These are phyloP conservation scores for Stephanodiscus minutulus DNA, from an alignment of 108 stramenopile genomes.

Conservation along the genomic window DNA sequence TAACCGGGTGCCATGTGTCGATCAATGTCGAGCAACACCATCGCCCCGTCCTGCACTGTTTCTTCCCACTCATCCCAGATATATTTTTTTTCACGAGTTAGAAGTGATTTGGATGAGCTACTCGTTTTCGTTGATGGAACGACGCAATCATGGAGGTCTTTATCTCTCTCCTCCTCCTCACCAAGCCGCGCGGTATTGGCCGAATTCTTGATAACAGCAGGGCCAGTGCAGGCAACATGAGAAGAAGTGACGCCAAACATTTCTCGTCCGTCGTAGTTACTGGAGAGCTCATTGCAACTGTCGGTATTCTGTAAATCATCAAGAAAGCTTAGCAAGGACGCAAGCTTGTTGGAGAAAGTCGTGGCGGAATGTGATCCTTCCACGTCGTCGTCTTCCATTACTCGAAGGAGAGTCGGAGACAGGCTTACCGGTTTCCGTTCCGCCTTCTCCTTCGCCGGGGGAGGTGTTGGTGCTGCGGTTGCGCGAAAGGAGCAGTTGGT, in stretches of 20 bases:
- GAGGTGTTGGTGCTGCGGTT: too few species aligned
- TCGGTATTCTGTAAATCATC: conserved; percentile 16
- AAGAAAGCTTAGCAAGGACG: conserved; percentile 18
- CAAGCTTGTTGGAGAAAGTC: conserved; percentile 6
- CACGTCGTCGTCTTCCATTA: background rate
- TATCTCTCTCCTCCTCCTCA: conserved; percentile 15
- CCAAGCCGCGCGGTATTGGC: background rate
- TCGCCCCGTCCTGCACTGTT: background rate
- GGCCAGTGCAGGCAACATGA: conserved; percentile 5
- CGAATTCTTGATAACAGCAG: conserved; percentile 30
- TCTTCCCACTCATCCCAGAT: conserved; percentile 45
- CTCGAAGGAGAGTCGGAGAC: too few species aligned
- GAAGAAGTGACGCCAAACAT: background rate
- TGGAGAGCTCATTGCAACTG: background rate
- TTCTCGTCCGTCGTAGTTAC: background rate
- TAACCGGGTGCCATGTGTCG: conserved; percentile 4
- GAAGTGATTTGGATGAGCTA: background rate
- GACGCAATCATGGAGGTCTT: conserved; percentile 9
- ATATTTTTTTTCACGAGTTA: conserved; percentile 11
- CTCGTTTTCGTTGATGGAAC: background rate
- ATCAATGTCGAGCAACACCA: conserved; percentile 10
- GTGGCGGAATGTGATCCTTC: background rate
- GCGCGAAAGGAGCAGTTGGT: too few species aligned
- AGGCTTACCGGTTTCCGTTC: too few species aligned
- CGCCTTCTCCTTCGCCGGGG: too few species aligned